These are phyloP conservation scores for Exophiala aquamarina DNA, from an alignment of 2,329 filamentous ascomycete species.

Conservation along the genomic window DNA sequence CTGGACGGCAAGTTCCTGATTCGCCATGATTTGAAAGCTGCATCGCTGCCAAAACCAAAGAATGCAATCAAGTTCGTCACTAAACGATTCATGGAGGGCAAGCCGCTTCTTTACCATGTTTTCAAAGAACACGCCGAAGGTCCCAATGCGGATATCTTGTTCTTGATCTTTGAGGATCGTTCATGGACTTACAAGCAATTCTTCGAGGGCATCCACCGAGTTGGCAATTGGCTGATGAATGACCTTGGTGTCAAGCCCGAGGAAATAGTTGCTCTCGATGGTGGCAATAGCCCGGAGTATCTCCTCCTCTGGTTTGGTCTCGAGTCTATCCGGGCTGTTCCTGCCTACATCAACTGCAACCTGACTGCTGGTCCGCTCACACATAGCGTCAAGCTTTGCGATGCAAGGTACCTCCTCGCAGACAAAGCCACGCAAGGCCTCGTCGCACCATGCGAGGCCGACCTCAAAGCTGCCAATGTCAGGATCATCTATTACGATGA, in stretches of 20 bases:
- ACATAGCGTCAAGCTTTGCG: conserved; percentile 63
- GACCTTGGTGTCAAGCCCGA: conserved; percentile 56
- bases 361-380: conserved; percentile 62
- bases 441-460: conserved; percentile 46
- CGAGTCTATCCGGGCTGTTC: conserved; percentile 65
- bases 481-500: conserved; percentile 54
- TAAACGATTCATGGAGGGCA: conserved; percentile 48
- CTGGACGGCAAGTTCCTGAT: conserved; percentile 70
- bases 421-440: conserved; percentile 56
- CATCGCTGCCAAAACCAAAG: conserved; percentile 36
- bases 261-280: conserved; percentile 65
- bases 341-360: conserved; percentile 68
- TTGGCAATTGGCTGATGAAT: conserved; percentile 61
- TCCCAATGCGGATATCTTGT: conserved; percentile 55
- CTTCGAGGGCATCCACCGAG: conserved; percentile 56
- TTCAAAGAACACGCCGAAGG: conserved; percentile 59
- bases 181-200: conserved; percentile 61
- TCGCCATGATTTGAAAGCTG: conserved; percentile 57
- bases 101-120: conserved; percentile 65
- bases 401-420: conserved; percentile 57
- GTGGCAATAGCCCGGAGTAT: conserved; percentile 68
- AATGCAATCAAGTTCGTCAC: conserved; percentile 19
- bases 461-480: conserved; percentile 56
- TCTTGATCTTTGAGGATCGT: conserved; percentile 66
- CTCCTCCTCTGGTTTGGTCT: conserved; percentile 65